phyloP scores from a whole-genome alignment of 2,329 filamentous ascomycete species.

The Aspergillus pseudoviridinutans region DNA sequence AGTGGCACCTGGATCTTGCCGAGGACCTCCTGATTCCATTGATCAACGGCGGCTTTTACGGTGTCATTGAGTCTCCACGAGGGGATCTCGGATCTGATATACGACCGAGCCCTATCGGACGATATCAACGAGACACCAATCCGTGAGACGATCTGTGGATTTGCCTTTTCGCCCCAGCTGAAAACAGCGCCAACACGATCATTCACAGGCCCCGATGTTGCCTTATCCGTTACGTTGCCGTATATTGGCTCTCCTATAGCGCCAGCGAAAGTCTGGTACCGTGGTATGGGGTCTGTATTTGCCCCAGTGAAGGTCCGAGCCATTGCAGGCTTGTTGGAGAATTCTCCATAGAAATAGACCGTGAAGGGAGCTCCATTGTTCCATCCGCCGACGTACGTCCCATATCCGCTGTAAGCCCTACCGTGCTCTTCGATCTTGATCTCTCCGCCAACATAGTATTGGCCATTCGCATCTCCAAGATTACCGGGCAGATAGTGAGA shows the following conservation, averaged over 20 bases:
- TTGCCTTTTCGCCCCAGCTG: slow-evolving; percentile 52
- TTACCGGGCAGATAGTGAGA: slow-evolving; percentile 48
- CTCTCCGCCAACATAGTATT: slow-evolving; percentile 42
- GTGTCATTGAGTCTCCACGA: background rate
- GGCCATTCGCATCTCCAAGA: slow-evolving; percentile 34
- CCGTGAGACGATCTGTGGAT: slow-evolving; percentile 53
- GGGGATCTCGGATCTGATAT: background rate
- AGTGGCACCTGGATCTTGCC: slow-evolving; percentile 40
- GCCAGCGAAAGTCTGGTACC: slow-evolving; percentile 52
- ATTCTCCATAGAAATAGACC: slow-evolving; percentile 45
- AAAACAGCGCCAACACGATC: slow-evolving; percentile 59
- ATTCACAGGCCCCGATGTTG: slow-evolving; percentile 51
- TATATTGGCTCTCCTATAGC: slow-evolving; percentile 53
- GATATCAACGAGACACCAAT: slow-evolving; percentile 68
- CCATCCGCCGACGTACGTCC: slow-evolving; percentile 47
- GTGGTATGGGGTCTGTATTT: slow-evolving; percentile 33
- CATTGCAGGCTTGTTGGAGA: slow-evolving; percentile 33
- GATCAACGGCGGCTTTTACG: background rate
- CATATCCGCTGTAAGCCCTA: slow-evolving; percentile 44
- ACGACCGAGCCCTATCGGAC: slow-evolving; percentile 55
- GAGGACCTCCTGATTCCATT: slow-evolving; percentile 21
- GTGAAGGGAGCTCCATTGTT: slow-evolving; percentile 41
- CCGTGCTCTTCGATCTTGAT: slow-evolving; percentile 37
- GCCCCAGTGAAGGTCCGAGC: slow-evolving; percentile 36
- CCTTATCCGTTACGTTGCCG: slow-evolving; percentile 48